A percentile compares a stretch with the other conserved stretches of the same genome.
Evolutionary conservation across 1,284 basidiomycete genomes (phyloP).

Genomic region (Malassezia equina): DNA sequence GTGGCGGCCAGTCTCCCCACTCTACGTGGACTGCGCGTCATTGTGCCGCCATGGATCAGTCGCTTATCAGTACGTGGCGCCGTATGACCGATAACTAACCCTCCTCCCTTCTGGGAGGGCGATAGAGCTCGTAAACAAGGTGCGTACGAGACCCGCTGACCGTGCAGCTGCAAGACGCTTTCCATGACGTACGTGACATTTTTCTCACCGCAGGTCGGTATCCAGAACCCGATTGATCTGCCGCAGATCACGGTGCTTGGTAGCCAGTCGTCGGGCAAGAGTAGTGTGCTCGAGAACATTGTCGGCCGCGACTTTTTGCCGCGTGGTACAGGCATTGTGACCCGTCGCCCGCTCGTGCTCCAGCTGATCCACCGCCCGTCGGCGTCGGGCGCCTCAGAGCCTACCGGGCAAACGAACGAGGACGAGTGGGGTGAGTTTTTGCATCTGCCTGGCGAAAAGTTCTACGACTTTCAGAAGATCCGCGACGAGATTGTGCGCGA

Average conservation of each 20-base stretch:
- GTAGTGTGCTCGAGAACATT: conserved; percentile 66
- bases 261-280: conserved; percentile 52
- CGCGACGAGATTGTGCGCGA: conserved; percentile 90
- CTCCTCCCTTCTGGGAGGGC: background rate
- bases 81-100: background rate
- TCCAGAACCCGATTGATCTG: conserved; percentile 50
- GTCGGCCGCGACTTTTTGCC: conserved; percentile 85
- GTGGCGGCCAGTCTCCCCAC: background rate
- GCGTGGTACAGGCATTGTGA: conserved; percentile 88
- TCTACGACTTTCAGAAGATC: conserved; percentile 93
- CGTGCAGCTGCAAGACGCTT: conserved; percentile 30
- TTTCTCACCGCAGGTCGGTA: conserved; percentile 22
- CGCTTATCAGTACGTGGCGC: conserved; percentile 21
- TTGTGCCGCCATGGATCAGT: conserved; percentile 22
- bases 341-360: conserved; percentile 80
- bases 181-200: conserved; percentile 23
- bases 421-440: conserved; percentile 99
- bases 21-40: background rate
- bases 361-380: conserved; percentile 78
- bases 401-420: conserved; percentile 59
- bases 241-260: conserved; percentile 53
- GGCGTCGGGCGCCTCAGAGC: conserved; percentile 15
- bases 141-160: conserved; percentile 6
- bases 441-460: conserved; percentile 79
- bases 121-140: conserved; percentile 25